Conservation (phyloP, 495 filamentous ascomycete species). For the Aspergillus sparsus region DNA sequence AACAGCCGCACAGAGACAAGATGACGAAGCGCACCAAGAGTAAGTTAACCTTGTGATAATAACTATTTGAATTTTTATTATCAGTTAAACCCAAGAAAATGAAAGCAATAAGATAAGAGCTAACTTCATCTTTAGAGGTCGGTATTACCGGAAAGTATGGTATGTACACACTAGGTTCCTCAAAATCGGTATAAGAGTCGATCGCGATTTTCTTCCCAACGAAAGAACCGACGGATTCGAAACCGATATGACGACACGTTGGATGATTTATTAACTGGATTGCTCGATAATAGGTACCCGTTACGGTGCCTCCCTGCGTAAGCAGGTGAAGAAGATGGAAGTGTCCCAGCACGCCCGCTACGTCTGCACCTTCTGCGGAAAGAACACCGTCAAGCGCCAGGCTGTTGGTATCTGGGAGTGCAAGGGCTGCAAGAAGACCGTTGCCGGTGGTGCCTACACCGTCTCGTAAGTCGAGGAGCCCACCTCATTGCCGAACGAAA, state of each 20-base stretch:
- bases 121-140: slow-evolving; percentile 66
- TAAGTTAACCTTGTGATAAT: slow-evolving; percentile 34
- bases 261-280: slow-evolving; percentile 34
- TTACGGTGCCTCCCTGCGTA: slow-evolving; percentile 97
- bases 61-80: not conserved
- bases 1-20: slow-evolving; percentile 54
- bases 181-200: slow-evolving; percentile 26
- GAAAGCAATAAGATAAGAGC: slow-evolving; percentile 28
- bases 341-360: slow-evolving; percentile 94
- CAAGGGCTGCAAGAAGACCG: slow-evolving; percentile 87
- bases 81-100: slow-evolving; percentile 12
- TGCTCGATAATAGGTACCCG: slow-evolving; percentile 53
- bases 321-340: slow-evolving; percentile 99
- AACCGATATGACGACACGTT: slow-evolving; percentile 17
- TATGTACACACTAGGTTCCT: slow-evolving; percentile 35
- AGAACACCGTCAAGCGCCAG: slow-evolving; percentile 87
- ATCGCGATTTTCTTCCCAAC: slow-evolving; percentile 26
- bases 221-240: slow-evolving; percentile 15
- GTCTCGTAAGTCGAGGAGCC: slow-evolving; percentile 74
- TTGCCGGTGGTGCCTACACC: slow-evolving; percentile 95
- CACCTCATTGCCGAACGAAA: not conserved
- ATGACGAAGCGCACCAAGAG: slow-evolving; percentile 98
- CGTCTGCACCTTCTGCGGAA: slow-evolving; percentile 88
- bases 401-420: slow-evolving; percentile 97
- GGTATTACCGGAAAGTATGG: slow-evolving; percentile 76